phyloP scores from a whole-genome alignment of 257 asterid species.

The Ligustrum vulgare region DNA sequence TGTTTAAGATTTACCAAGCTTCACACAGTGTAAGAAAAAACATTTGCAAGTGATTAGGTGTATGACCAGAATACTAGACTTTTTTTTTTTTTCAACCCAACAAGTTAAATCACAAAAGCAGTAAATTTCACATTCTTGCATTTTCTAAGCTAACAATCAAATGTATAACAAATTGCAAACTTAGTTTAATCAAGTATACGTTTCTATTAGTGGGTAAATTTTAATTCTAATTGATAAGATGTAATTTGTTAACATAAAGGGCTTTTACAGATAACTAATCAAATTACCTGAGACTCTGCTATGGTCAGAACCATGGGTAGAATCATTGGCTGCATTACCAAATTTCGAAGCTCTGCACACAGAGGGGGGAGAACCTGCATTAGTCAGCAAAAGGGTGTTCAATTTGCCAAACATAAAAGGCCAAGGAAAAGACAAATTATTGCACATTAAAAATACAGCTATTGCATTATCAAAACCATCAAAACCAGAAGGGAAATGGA shows the following conservation, averaged over 20 bases:
- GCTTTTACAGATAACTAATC: constrained; percentile 23
- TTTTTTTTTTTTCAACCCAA: neutral
- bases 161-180: neutral
- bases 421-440: constrained; percentile 22
- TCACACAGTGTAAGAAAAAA: neutral
- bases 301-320: constrained; percentile 98
- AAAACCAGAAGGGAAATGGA: constrained; percentile 11
- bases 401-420: constrained; percentile 25
- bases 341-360: constrained; percentile 94
- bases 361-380: constrained; percentile 99
- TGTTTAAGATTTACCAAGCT: neutral
- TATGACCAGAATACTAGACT: neutral
- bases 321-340: constrained; percentile 99
- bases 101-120: constrained; percentile 12
- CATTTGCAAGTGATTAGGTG: neutral
- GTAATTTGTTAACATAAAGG: constrained; percentile 16
- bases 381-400: constrained; percentile 17
- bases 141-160: constrained; percentile 11
- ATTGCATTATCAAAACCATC: constrained; percentile 19
- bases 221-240: neutral
- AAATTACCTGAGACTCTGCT: constrained; percentile 92
- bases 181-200: neutral
- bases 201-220: neutral
- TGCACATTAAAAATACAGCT: neutral
- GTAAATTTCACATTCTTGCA: constrained; percentile 11